A percentile compares a stretch with the other conserved stretches of the same genome.
These are phyloP conservation scores for Neurospora sp. DNA, from an alignment of 495 filamentous ascomycete genomes.

Conservation along the genomic window DNA sequence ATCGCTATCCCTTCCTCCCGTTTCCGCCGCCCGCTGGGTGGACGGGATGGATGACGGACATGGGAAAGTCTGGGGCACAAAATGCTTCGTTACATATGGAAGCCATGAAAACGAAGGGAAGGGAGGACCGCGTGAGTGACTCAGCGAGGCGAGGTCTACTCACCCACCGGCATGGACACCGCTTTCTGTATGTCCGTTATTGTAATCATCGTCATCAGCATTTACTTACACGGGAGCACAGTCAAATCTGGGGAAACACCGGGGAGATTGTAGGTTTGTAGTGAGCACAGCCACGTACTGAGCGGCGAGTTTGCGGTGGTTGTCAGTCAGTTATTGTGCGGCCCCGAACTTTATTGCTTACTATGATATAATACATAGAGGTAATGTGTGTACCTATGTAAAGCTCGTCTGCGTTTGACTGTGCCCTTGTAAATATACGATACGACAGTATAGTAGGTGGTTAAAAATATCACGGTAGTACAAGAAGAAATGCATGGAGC, in stretches of 20 bases:
- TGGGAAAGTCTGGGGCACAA: neutral
- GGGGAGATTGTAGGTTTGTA: neutral
- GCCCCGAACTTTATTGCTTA: neutral
- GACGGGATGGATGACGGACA: neutral
- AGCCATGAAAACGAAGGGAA: neutral
- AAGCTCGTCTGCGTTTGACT: neutral
- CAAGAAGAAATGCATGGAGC: neutral
- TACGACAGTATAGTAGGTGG: neutral
- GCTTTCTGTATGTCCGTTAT: neutral
- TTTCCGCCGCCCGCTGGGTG: neutral
- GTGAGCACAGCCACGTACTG: neutral
- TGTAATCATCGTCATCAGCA: neutral
- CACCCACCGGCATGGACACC: neutral
- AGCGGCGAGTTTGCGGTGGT: neutral
- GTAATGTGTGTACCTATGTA: neutral
- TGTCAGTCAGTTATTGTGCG: neutral
- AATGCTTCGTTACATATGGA: neutral
- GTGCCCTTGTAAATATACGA: neutral
- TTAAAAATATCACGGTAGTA: neutral
- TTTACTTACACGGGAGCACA: neutral
- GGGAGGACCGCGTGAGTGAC: neutral
- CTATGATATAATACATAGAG: neutral
- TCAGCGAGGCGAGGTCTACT: neutral
- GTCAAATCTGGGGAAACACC: neutral
- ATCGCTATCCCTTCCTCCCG: neutral